A percentile compares a stretch with the other conserved stretches of the same genome.
Evolutionary conservation across 192 early-diverging fungal genomes (phyloP).

Genomic region (Rhizophagus clarus): DNA sequence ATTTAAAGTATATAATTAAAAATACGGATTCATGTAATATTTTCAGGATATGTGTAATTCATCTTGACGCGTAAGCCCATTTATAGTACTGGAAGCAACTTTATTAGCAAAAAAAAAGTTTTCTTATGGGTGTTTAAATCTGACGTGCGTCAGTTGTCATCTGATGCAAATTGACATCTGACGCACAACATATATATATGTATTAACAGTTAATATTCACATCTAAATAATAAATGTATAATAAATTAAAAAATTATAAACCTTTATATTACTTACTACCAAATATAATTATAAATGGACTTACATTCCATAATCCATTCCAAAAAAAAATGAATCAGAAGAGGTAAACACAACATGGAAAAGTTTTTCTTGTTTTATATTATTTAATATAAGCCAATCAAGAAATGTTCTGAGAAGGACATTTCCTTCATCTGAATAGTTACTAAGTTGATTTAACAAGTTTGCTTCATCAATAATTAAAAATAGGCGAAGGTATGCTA

Average conservation of each 20-base stretch:
- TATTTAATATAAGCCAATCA: not conserved
- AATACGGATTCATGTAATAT: too few relatives aligned
- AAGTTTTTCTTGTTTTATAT: not conserved
- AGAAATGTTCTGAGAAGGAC: not conserved
- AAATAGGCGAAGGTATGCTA: not conserved
- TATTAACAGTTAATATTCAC: too few relatives aligned
- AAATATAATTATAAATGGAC: not conserved
- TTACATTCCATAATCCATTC: not conserved
- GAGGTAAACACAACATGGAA: not conserved
- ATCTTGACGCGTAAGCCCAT: too few relatives aligned
- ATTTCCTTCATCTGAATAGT: not conserved
- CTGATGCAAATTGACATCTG: too few relatives aligned
- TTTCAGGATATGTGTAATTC: too few relatives aligned
- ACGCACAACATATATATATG: too few relatives aligned
- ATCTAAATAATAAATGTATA: too few relatives aligned
- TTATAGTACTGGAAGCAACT: too few relatives aligned
- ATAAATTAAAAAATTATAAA: slow-evolving; percentile 11
- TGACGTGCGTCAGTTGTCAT: too few relatives aligned
- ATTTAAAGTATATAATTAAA: too few relatives aligned
- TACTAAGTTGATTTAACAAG: not conserved
- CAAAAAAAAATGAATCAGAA: slow-evolving; percentile 1
- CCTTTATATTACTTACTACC: slow-evolving; percentile 15
- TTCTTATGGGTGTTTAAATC: too few relatives aligned
- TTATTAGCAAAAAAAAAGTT: too few relatives aligned
- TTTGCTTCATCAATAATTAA: not conserved